Evolutionary conservation across 192 early-diverging fungal genomes (phyloP).

Genomic region (Umbelopsis ramanniana): DNA sequence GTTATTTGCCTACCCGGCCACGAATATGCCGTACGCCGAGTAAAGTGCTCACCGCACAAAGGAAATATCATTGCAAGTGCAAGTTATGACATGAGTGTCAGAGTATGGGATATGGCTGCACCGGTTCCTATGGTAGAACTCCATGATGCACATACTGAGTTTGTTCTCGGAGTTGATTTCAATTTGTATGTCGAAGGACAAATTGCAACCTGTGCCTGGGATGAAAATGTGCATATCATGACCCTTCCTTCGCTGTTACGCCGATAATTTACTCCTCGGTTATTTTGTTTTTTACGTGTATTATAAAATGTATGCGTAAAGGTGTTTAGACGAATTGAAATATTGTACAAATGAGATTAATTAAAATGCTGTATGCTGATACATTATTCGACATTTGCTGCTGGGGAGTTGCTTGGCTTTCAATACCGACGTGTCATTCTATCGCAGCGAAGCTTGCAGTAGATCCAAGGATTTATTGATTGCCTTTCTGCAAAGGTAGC

Average conservation of each 20-base stretch:
- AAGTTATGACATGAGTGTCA: slow-evolving; percentile 96
- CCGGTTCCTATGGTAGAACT: slow-evolving; percentile 60
- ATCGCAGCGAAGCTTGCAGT: neutral
- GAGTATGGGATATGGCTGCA: slow-evolving; percentile 83
- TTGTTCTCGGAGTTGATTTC: slow-evolving; percentile 96
- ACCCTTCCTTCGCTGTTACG: slow-evolving; percentile 39
- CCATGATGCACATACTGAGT: slow-evolving; percentile 91
- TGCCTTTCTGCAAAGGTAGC: neutral
- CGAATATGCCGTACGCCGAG: slow-evolving; percentile 90
- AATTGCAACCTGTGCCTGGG: slow-evolving; percentile 96
- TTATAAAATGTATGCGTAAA: slow-evolving; percentile 6
- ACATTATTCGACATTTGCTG: too few species aligned
- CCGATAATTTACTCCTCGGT: slow-evolving; percentile 23
- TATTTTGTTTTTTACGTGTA: neutral
- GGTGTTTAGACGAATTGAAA: neutral
- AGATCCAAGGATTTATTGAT: slow-evolving; percentile 5
- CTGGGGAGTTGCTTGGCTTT: too few species aligned
- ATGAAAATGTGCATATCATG: slow-evolving; percentile 82
- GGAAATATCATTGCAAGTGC: slow-evolving; percentile 81
- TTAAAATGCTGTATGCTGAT: neutral
- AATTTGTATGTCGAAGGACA: slow-evolving; percentile 85
- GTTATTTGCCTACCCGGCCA: slow-evolving; percentile 80
- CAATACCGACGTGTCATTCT: neutral
- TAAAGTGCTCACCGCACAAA: slow-evolving; percentile 92
- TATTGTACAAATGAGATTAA: slow-evolving; percentile 6